These are phyloP conservation scores for Boletus tylopilopsis DNA, from an alignment of 768 basidiomycete species.

Conservation along the genomic window DNA sequence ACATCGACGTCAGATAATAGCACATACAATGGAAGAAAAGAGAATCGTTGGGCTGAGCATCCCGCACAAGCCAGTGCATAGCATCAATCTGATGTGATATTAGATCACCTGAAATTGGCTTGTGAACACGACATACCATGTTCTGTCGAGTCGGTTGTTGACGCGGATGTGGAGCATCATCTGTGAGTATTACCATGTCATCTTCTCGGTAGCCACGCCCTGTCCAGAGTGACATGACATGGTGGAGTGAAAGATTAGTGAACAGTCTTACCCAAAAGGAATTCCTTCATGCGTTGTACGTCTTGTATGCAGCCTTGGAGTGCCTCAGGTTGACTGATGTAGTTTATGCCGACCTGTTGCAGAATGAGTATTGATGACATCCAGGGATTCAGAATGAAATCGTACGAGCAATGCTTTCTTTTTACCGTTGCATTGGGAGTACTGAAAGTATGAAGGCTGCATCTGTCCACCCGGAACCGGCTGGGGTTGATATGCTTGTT, in stretches of 20 bases:
- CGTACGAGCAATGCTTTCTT: constrained; percentile 87
- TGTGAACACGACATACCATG: constrained; percentile 49
- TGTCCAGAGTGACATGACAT: not conserved
- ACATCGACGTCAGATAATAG: not conserved
- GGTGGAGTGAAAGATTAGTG: not conserved
- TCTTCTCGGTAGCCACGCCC: constrained; percentile 59
- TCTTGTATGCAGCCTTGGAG: constrained; percentile 92
- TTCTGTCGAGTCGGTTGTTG: constrained; percentile 75
- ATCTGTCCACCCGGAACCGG: constrained; percentile 42
- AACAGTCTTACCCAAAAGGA: constrained; percentile 59
- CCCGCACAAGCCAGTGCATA: constrained; percentile 90
- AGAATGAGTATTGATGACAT: not conserved
- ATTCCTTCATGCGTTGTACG: constrained; percentile 73
- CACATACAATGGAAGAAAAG: constrained; percentile 84
- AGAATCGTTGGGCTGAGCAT: constrained; percentile 77
- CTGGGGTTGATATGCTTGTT: constrained; percentile 65
- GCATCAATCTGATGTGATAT: constrained; percentile 50
- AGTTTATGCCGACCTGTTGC: constrained; percentile 84
- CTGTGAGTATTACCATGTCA: constrained; percentile 85
- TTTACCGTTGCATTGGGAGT: constrained; percentile 84
- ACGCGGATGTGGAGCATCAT: constrained; percentile 61
- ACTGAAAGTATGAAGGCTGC: constrained; percentile 71
- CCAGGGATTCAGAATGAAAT: not conserved
- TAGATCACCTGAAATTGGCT: not conserved
- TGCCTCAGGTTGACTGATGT: constrained; percentile 61